phyloP scores from a whole-genome alignment of 2,329 filamentous ascomycete species.

The Sordariomycetes sp. region DNA sequence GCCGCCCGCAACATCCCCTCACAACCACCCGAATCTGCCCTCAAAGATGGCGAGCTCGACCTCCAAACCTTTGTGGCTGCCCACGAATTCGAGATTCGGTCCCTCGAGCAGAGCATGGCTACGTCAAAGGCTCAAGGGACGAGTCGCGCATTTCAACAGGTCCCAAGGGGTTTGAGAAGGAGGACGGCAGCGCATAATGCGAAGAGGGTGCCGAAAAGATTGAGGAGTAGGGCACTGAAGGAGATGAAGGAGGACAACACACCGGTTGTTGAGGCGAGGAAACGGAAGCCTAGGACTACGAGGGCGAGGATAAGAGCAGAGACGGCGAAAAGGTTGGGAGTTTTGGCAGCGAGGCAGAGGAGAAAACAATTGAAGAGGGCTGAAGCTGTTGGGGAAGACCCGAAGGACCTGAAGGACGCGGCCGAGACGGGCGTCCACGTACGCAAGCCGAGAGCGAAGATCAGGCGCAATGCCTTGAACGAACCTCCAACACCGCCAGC shows the following conservation, averaged over 20 bases:
- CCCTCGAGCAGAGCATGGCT: conserved; percentile 74
- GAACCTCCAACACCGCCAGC: conserved; percentile 42
- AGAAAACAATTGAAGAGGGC: conserved; percentile 26
- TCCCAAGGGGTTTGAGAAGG: conserved; percentile 75
- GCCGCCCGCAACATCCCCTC: conserved; percentile 40
- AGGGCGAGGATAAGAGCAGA: conserved; percentile 59
- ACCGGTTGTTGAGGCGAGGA: conserved; percentile 60
- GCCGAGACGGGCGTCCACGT: conserved; percentile 7
- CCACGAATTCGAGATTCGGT: conserved; percentile 81
- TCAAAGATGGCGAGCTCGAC: conserved; percentile 71
- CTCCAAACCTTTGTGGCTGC: conserved; percentile 76
- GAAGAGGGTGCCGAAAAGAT: conserved; percentile 72
- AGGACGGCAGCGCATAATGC: conserved; percentile 93
- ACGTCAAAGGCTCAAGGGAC: conserved; percentile 54
- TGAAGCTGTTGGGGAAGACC: conserved; percentile 11
- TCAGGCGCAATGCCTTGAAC: conserved; percentile 62
- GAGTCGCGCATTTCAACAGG: conserved; percentile 79
- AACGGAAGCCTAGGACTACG: conserved; percentile 51
- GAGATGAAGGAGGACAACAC: conserved; percentile 90
- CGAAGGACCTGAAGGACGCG: conserved; percentile 5
- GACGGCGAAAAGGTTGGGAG: conserved; percentile 61
- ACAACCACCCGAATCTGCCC: conserved; percentile 39
- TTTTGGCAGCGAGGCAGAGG: conserved; percentile 50
- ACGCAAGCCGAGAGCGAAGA: conserved; percentile 30
- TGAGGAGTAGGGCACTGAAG: conserved; percentile 57